phyloP scores from a whole-genome alignment of 345 rosid genomes.

The Pugionium dolabratum region DNA sequence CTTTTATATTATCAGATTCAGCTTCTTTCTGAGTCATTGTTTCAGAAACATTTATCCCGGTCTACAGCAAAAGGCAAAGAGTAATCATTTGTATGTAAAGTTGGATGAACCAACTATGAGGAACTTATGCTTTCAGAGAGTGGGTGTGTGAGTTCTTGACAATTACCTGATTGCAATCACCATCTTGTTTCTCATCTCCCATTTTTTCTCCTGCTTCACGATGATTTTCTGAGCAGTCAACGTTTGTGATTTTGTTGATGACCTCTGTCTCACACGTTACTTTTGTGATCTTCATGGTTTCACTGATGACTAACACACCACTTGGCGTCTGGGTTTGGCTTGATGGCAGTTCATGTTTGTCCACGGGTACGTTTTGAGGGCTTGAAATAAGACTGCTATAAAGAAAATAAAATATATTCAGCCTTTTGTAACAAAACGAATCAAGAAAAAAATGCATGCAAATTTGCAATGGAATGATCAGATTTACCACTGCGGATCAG shows the following conservation, averaged over 20 bases:
- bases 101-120: neutral
- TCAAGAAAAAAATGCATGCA: neutral
- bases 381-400: constrained; percentile 42
- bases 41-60: neutral
- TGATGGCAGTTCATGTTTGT: constrained; percentile 46
- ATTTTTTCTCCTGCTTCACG: constrained; percentile 30
- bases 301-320: constrained; percentile 49
- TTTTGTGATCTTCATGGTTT: constrained; percentile 49
- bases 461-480: constrained; percentile 2
- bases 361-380: constrained; percentile 43
- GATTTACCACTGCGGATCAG: constrained; percentile 45
- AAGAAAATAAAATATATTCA: neutral
- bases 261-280: constrained; percentile 40
- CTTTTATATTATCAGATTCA: constrained; percentile 3
- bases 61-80: constrained; percentile 12
- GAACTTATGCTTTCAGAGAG: neutral
- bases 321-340: constrained; percentile 35
- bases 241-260: constrained; percentile 37
- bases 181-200: constrained; percentile 21
- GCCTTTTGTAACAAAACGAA: neutral
- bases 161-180: constrained; percentile 31
- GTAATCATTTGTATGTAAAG: neutral
- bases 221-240: constrained; percentile 35
- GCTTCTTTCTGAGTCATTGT: neutral
- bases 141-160: neutral